Evolutionary conservation across 495 filamentous ascomycete species (phyloP).

Genomic region (Clohesyomyces aquaticus): DNA sequence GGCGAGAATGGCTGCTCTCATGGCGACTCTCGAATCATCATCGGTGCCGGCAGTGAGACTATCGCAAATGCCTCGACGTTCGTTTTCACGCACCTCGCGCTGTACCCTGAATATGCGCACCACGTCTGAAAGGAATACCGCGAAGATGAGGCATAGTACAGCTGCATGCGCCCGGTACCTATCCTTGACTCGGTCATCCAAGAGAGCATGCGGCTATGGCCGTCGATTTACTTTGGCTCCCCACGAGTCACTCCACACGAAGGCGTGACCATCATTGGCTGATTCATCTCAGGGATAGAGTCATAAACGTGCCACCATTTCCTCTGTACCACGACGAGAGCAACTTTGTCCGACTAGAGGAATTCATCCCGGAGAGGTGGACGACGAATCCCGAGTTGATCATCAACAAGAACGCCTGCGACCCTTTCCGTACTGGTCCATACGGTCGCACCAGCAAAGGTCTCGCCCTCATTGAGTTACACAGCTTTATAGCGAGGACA

Average conservation of each 20-base stretch:
- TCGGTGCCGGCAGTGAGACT: constrained; percentile 23
- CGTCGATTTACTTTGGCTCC: neutral
- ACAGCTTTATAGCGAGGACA: constrained; percentile 11
- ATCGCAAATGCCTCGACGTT: constrained; percentile 11
- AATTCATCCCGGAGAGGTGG: constrained; percentile 31
- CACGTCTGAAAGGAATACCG: neutral
- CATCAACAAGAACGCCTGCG: constrained; percentile 14
- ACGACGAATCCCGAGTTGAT: constrained; percentile 25
- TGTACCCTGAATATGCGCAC: constrained; percentile 1
- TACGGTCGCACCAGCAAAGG: constrained; percentile 20
- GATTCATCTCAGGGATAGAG: constrained; percentile 15
- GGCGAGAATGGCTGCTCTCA: neutral
- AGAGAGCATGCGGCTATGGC: constrained; percentile 20
- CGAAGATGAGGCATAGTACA: neutral
- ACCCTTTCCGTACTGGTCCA: constrained; percentile 17
- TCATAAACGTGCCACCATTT: constrained; percentile 12
- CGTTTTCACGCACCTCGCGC: constrained; percentile 12
- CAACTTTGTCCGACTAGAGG: constrained; percentile 11
- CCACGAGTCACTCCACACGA: constrained; percentile 14
- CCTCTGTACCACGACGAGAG: constrained; percentile 12
- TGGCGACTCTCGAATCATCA: constrained; percentile 17
- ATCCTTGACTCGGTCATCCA: constrained; percentile 12
- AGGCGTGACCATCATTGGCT: constrained; percentile 15
- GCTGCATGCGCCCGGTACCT: constrained; percentile 5
- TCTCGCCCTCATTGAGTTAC: constrained; percentile 21